Base-by-base conservation (phyloP, 345 rosid genomes). In the Eucalyptus curtisii region DNA sequence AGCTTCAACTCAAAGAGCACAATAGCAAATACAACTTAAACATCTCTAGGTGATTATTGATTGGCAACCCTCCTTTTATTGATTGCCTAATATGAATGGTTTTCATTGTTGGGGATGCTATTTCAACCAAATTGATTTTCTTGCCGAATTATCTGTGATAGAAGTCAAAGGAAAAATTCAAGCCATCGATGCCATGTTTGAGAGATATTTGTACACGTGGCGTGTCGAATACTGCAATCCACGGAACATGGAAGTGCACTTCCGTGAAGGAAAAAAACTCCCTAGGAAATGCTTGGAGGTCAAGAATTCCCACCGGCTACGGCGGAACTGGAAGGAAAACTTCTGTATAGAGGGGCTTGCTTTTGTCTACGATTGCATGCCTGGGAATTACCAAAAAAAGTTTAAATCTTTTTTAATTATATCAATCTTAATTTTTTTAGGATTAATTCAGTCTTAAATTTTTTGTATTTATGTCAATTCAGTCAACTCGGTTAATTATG, bases 391-490 rank as follows among this genome's bases (percentile, higher is more conserved):
- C 1, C 57, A 19, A 19, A 52, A 52, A 52, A 3, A 19, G 10
- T 19, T 52, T 19, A 52, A 52, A 52, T 20, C 10, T 52, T 3
- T 52, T 52, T 20, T 5, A 52, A 52, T 52, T 52, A 52, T 52
- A 52, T 52, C 10, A 8, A 52, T 52, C 4, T 2, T 52, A 3
- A 1, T 52, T 52, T 52, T 52, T 52, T 52, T 3, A 7, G 10
- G 10, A 0, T 20, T 1, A 52, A 52, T 52, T 52, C 10, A 52
- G 2, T 19, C 5, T 0, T 52, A 19, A 52, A 52, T 52, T 0
- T 19, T 52, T 52, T 52, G 0, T 1, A 52, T 19, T 52, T 52
- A 52, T 52, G 4, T 52, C 10, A 52, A 52, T 19, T 52, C 0
- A 19, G 4, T 52, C 1, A 0, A 52, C 3, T 52, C 10, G 2